phyloP scores from a whole-genome alignment of 768 basidiomycete species.

The Collybiopsis confluens region DNA sequence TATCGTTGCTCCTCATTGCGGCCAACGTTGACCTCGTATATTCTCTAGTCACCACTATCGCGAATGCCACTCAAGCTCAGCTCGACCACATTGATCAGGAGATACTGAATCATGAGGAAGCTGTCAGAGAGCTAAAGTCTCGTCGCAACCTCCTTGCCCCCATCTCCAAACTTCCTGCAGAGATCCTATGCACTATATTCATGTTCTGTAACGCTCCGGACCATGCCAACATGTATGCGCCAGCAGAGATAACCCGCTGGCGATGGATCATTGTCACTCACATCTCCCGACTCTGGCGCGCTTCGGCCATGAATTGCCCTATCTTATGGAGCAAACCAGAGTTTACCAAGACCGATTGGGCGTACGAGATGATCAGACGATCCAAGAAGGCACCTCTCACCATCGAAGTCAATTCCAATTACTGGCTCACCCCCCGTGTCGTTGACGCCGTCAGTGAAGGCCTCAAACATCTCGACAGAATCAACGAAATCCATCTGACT shows the following conservation, averaged over 20 bases:
- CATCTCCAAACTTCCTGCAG: constrained; percentile 37
- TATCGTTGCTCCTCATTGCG: not conserved
- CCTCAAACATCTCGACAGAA: constrained; percentile 28
- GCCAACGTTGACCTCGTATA: not conserved
- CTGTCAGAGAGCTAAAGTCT: constrained; percentile 29
- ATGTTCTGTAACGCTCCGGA: constrained; percentile 16
- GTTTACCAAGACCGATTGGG: constrained; percentile 30
- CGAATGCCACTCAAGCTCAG: not conserved
- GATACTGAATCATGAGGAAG: constrained; percentile 26
- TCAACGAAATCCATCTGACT: constrained; percentile 26
- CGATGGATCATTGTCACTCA: constrained; percentile 36
- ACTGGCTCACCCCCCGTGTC: constrained; percentile 22
- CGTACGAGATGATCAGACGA: constrained; percentile 38
- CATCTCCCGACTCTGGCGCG: constrained; percentile 40
- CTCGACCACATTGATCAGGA: constrained; percentile 31
- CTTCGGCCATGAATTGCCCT: constrained; percentile 36
- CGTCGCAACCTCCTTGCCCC: constrained; percentile 33
- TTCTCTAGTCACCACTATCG: constrained; percentile 2
- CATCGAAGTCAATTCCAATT: constrained; percentile 20
- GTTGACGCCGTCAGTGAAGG: constrained; percentile 24
- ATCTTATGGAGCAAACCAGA: constrained; percentile 36
- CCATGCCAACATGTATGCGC: constrained; percentile 17
- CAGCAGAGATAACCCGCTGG: constrained; percentile 27
- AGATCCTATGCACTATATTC: constrained; percentile 38
- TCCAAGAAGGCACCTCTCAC: constrained; percentile 37